These are phyloP conservation scores for Fusarium pilosicola DNA, from an alignment of 2,329 filamentous ascomycete genomes.

Conservation along the genomic window DNA sequence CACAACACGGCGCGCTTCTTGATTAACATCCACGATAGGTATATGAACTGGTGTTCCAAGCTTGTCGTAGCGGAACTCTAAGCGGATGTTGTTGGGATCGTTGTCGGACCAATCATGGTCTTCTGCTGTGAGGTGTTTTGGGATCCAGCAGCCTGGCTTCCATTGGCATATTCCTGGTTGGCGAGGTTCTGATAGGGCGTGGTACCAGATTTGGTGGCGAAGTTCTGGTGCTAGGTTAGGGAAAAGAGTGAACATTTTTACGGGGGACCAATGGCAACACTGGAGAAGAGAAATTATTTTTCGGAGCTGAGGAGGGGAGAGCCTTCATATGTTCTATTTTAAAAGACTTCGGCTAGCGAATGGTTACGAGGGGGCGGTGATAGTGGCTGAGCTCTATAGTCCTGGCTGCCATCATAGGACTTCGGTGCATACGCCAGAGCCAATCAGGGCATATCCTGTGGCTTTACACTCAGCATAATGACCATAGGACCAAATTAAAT, in stretches of 20 bases:
- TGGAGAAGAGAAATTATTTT: too few species aligned
- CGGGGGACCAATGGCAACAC: neutral
- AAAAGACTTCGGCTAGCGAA: neutral
- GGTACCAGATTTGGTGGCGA: conserved; percentile 17
- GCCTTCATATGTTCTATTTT: neutral
- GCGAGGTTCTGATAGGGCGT: neutral
- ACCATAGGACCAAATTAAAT: neutral
- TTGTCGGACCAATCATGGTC: neutral
- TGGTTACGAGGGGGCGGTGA: neutral
- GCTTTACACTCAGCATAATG: too few species aligned
- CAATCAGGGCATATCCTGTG: neutral
- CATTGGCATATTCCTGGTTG: neutral
- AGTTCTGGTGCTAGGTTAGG: conserved; percentile 4
- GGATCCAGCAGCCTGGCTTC: conserved; percentile 8
- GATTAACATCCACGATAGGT: conserved; percentile 2
- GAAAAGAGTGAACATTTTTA: conserved; percentile 8
- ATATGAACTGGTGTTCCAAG: neutral
- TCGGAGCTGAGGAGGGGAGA: rapidly evolving
- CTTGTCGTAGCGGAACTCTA: conserved; percentile 8
- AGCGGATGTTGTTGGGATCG: neutral
- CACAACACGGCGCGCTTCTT: conserved; percentile 3
- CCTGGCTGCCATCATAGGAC: neutral
- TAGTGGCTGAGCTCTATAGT: neutral
- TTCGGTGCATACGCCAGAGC: neutral
- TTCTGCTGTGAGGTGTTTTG: neutral